A percentile compares a stretch with the other conserved stretches of the same genome.
Evolutionary conservation across 2,329 filamentous ascomycete species (phyloP).

Genomic region (Colletotrichum sp.): DNA sequence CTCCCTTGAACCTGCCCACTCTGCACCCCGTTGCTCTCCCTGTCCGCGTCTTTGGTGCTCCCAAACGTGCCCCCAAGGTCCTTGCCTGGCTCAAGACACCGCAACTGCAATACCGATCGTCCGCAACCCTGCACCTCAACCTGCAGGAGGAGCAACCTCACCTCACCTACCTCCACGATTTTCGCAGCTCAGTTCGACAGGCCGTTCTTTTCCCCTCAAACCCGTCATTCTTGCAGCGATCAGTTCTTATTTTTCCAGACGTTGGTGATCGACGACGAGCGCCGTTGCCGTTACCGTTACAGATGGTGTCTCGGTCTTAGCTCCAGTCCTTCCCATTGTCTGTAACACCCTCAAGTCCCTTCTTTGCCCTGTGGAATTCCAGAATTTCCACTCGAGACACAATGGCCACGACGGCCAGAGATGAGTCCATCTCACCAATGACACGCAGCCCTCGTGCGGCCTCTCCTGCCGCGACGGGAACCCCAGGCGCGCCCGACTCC

Average conservation of each 20-base stretch:
- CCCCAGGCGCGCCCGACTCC: background rate
- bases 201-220: background rate
- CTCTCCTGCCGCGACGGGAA: background rate
- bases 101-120: slow-evolving; percentile 1
- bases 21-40: slow-evolving; percentile 13
- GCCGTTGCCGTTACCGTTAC: background rate
- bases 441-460: slow-evolving; percentile 16
- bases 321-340: background rate
- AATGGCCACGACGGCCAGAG: slow-evolving; percentile 21
- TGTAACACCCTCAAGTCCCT: background rate
- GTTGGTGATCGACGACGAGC: background rate
- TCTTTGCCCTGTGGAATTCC: background rate
- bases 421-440: slow-evolving; percentile 30
- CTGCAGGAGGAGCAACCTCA: background rate
- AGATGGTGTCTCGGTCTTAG: slow-evolving; percentile 1
- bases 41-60: slow-evolving; percentile 1
- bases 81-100: background rate
- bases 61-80: background rate
- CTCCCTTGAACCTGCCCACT: background rate
- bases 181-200: background rate
- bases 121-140: slow-evolving; percentile 7
- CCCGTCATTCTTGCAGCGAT: background rate
- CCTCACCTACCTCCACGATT: background rate
- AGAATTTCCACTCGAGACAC: background rate
- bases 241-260: background rate